Evolutionary conservation across 2,329 filamentous ascomycete genomes (phyloP).

Genomic region (Clonostachys solani): DNA sequence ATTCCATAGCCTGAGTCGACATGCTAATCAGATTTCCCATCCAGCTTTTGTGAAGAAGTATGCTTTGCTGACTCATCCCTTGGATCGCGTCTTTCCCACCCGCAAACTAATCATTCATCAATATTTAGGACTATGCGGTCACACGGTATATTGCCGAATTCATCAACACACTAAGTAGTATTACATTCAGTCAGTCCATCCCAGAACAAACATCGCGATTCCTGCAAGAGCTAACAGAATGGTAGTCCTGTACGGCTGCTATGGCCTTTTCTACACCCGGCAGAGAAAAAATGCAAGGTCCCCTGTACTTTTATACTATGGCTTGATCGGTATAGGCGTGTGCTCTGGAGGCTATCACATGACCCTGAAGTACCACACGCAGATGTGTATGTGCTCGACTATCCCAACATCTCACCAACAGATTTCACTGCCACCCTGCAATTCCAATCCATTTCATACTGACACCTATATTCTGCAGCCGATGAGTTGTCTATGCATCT

Average conservation of each 20-base stretch:
- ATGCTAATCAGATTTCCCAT: neutral
- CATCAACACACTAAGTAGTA: constrained; percentile 36
- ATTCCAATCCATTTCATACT: neutral
- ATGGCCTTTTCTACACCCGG: constrained; percentile 20
- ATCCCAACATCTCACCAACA: neutral
- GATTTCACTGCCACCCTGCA: neutral
- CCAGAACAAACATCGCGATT: too few species aligned
- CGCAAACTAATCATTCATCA: neutral
- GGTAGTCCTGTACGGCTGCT: constrained; percentile 28
- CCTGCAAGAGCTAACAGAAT: too few species aligned
- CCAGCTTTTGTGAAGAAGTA: neutral
- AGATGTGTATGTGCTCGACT: constrained; percentile 18
- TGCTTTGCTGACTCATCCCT: neutral
- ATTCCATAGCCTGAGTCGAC: neutral
- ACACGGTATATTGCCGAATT: constrained; percentile 38
- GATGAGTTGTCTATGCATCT: constrained; percentile 36
- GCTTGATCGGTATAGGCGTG: constrained; percentile 27
- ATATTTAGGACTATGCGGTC: constrained; percentile 28
- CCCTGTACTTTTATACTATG: constrained; percentile 27
- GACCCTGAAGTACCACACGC: constrained; percentile 26
- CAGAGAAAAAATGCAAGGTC: constrained; percentile 11
- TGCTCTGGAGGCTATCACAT: constrained; percentile 25
- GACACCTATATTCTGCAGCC: constrained; percentile 12
- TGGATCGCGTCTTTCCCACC: constrained; percentile 1
- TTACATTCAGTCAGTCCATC: constrained; percentile 21